These are phyloP conservation scores for Botrytis hyacinthi DNA, from an alignment of 2,329 filamentous ascomycete genomes.

Conservation along the genomic window DNA sequence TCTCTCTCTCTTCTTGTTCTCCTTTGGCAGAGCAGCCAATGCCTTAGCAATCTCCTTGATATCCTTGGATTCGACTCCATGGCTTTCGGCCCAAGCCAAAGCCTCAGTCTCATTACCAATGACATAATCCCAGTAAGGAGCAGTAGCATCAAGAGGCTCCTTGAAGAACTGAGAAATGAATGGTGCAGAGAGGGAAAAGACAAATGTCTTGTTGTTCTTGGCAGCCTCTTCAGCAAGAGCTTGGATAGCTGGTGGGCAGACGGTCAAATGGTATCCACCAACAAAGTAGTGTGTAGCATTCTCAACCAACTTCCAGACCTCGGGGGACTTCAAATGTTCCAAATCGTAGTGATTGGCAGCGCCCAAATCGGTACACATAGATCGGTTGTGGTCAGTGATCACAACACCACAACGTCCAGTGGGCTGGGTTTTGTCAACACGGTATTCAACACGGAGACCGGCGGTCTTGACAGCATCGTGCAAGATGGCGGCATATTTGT, in stretches of 20 bases:
- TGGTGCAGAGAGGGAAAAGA: constrained; percentile 88
- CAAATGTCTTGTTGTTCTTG: constrained; percentile 83
- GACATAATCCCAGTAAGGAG: constrained; percentile 92
- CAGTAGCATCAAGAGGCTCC: constrained; percentile 80
- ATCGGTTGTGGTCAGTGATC: constrained; percentile 95
- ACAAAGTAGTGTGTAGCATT: constrained; percentile 87
- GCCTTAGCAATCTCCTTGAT: constrained; percentile 81
- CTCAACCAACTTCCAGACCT: constrained; percentile 91
- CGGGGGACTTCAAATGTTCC: constrained; percentile 84
- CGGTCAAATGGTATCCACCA: constrained; percentile 95
- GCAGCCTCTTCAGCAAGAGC: constrained; percentile 90
- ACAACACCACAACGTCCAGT: constrained; percentile 95
- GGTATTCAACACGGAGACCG: constrained; percentile 92
- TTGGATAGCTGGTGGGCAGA: constrained; percentile 86
- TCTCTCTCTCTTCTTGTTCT: constrained; percentile 79
- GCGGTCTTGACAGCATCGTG: constrained; percentile 81
- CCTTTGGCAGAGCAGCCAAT: constrained; percentile 87
- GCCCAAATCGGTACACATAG: constrained; percentile 90
- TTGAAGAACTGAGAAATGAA: constrained; percentile 99
- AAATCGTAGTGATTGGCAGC: constrained; percentile 97
- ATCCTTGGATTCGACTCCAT: constrained; percentile 71
- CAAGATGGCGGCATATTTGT: constrained; percentile 92
- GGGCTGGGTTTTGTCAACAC: constrained; percentile 76
- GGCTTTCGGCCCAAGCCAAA: constrained; percentile 78
- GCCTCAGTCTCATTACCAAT: constrained; percentile 98